Evolutionary conservation across 208 protist species (phyloP).

Genomic region (Trypanosoma lewisi): DNA sequence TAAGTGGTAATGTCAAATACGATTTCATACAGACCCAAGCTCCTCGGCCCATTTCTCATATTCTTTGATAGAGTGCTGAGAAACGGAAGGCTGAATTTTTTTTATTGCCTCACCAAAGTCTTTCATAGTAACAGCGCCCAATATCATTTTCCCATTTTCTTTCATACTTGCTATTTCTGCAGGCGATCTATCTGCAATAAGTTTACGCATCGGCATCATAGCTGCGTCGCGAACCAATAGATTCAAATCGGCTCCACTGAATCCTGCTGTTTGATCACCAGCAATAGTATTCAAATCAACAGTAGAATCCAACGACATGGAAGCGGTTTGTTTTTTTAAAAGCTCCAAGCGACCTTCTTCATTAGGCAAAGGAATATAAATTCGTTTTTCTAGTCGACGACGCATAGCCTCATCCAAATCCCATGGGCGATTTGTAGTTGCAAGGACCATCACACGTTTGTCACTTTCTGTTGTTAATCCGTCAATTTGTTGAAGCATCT

Average conservation of each 20-base stretch:
- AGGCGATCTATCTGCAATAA: constrained; percentile 42
- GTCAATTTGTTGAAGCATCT: constrained; percentile 94
- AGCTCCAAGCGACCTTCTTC: constrained; percentile 25
- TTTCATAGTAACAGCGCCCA: constrained; percentile 31
- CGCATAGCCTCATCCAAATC: constrained; percentile 94
- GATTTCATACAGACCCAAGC: constrained; percentile 29
- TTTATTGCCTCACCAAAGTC: constrained; percentile 33
- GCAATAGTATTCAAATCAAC: constrained; percentile 48
- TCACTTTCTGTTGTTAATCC: constrained; percentile 36
- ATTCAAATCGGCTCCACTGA: constrained; percentile 80
- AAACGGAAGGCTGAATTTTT: constrained; percentile 33
- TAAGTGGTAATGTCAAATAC: no score
- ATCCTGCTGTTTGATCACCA: constrained; percentile 46
- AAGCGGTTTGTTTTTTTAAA: constrained; percentile 28
- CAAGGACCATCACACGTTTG: constrained; percentile 49
- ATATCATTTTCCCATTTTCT: constrained; percentile 27
- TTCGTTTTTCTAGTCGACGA: constrained; percentile 86
- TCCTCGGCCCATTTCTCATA: constrained; percentile 36
- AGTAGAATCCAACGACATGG: constrained; percentile 17
- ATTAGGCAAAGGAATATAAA: constrained; percentile 95
- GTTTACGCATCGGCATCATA: constrained; percentile 70
- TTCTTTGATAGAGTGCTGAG: constrained; percentile 18
- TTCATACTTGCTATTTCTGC: constrained; percentile 28
- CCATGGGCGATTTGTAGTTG: constrained; percentile 89
- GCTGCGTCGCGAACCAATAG: constrained; percentile 85